A percentile compares a stretch with the other conserved stretches of the same genome.
phyloP scores from a whole-genome alignment of 2,329 filamentous ascomycete genomes.

The Capronia americana region DNA sequence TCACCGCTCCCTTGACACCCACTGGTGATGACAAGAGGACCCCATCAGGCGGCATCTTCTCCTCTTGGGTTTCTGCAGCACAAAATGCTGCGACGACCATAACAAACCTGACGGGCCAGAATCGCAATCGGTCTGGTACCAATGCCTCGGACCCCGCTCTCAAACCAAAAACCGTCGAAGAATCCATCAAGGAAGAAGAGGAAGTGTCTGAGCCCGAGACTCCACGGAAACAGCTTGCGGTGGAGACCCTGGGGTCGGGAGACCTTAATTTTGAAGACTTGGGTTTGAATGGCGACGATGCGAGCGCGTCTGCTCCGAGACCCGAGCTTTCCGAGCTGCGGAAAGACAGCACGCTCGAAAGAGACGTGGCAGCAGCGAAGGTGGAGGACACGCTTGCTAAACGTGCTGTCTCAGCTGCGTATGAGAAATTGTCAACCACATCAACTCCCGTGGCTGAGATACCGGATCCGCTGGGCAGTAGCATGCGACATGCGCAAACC shows the following conservation, averaged over 20 bases:
- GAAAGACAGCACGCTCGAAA: constrained; percentile 47
- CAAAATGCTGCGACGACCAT: constrained; percentile 89
- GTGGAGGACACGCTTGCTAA: constrained; percentile 65
- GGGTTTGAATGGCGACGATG: constrained; percentile 63
- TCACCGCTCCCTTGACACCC: constrained; percentile 75
- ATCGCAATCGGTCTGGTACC: constrained; percentile 49
- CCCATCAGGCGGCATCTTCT: constrained; percentile 73
- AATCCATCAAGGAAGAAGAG: constrained; percentile 40
- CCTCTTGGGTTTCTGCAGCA: constrained; percentile 87
- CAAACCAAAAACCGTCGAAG: constrained; percentile 42
- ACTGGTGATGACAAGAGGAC: constrained; percentile 72
- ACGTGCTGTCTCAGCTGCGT: constrained; percentile 67
- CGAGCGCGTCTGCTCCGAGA: constrained; percentile 44
- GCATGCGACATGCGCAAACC: constrained; percentile 39
- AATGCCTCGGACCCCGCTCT: constrained; percentile 43
- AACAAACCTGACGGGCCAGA: constrained; percentile 65
- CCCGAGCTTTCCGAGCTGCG: constrained; percentile 45
- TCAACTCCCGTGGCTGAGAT: constrained; percentile 48
- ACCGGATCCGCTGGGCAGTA: constrained; percentile 45
- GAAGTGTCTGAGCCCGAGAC: constrained; percentile 46
- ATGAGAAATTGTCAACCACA: constrained; percentile 55
- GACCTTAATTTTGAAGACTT: constrained; percentile 89
- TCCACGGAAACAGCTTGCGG: constrained; percentile 72
- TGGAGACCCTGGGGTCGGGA: constrained; percentile 87
- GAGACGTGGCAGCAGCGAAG: constrained; percentile 62